These are phyloP conservation scores for Astragalus glycyphyllos DNA, from an alignment of 306 rosid species.

Conservation along the genomic window DNA sequence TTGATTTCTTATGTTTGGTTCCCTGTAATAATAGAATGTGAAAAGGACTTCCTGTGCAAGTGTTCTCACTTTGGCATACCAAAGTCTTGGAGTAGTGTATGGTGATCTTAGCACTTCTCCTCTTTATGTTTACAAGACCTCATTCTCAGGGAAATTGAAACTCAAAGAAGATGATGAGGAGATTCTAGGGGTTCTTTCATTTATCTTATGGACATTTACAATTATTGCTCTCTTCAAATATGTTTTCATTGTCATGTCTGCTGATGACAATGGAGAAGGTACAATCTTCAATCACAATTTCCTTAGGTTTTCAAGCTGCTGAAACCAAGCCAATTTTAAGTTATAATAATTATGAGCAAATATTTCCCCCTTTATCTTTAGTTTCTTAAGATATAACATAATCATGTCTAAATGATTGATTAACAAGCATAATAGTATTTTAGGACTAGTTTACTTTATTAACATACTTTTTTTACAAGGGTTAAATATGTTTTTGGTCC, in stretches of 20 bases:
- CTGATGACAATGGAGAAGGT: slow-evolving; percentile 92
- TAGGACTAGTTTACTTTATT: background rate
- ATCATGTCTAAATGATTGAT: slow-evolving; percentile 12
- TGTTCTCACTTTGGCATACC: slow-evolving; percentile 73
- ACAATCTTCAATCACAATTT: slow-evolving; percentile 29
- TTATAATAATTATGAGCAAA: slow-evolving; percentile 2
- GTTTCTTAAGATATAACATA: slow-evolving; percentile 7
- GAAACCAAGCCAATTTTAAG: background rate
- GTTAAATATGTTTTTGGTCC: too few species aligned
- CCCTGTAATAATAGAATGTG: slow-evolving; percentile 60
- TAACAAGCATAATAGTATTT: background rate
- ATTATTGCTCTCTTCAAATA: slow-evolving; percentile 80
- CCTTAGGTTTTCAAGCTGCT: slow-evolving; percentile 25
- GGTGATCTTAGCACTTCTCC: slow-evolving; percentile 90
- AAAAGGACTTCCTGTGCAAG: slow-evolving; percentile 59
- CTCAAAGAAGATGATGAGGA: slow-evolving; percentile 77
- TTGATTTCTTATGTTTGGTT: slow-evolving; percentile 27
- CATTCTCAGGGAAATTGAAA: slow-evolving; percentile 77
- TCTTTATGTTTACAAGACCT: slow-evolving; percentile 81
- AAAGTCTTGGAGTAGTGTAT: slow-evolving; percentile 87
- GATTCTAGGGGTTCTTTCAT: slow-evolving; percentile 78
- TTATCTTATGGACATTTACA: slow-evolving; percentile 83
- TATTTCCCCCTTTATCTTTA: slow-evolving; percentile 6
- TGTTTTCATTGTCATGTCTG: slow-evolving; percentile 74
- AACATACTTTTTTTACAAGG: background rate